Percentiles rank a stretch among this genome's conserved stretches.
Evolutionary conservation across 2,329 filamentous ascomycete genomes (phyloP).

Genomic region (Didymellaceae sp.): DNA sequence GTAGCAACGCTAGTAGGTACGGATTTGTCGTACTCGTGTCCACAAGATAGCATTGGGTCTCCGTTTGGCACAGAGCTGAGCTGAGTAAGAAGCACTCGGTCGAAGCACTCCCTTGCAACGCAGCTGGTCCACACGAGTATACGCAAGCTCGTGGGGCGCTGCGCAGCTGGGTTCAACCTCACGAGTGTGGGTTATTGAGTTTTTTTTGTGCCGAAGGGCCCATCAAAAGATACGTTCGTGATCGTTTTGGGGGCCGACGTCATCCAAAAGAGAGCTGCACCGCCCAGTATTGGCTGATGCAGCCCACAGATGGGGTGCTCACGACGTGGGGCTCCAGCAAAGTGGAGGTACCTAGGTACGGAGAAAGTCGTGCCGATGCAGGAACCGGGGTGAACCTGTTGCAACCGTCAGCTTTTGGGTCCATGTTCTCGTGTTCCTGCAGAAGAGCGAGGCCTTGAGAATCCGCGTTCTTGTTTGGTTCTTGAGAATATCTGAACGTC

Average conservation of each 20-base stretch:
- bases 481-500: neutral
- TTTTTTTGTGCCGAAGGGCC: slow-evolving; percentile 5
- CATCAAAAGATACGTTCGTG: too few relatives aligned
- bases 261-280: slow-evolving; percentile 6
- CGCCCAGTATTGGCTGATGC: slow-evolving; percentile 7
- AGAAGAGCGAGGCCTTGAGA: slow-evolving; percentile 7
- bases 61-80: neutral
- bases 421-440: slow-evolving; percentile 10
- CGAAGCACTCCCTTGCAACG: neutral
- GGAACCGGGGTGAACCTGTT: slow-evolving; percentile 15
- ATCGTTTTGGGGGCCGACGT: slow-evolving; percentile 7
- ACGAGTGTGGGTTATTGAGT: slow-evolving; percentile 11
- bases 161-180: slow-evolving; percentile 7
- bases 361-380: slow-evolving; percentile 25
- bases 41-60: neutral
- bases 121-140: slow-evolving; percentile 8
- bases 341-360: slow-evolving; percentile 23
- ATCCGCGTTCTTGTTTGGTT: neutral
- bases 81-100: slow-evolving; percentile 4
- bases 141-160: slow-evolving; percentile 20
- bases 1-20: neutral
- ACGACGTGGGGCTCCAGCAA: slow-evolving; percentile 22
- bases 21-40: slow-evolving; percentile 11
- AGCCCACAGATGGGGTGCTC: slow-evolving; percentile 7
- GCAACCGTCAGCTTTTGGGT: neutral